Evolutionary conservation across 2,329 filamentous ascomycete species (phyloP).

Genomic region (Madurella fahalii): DNA sequence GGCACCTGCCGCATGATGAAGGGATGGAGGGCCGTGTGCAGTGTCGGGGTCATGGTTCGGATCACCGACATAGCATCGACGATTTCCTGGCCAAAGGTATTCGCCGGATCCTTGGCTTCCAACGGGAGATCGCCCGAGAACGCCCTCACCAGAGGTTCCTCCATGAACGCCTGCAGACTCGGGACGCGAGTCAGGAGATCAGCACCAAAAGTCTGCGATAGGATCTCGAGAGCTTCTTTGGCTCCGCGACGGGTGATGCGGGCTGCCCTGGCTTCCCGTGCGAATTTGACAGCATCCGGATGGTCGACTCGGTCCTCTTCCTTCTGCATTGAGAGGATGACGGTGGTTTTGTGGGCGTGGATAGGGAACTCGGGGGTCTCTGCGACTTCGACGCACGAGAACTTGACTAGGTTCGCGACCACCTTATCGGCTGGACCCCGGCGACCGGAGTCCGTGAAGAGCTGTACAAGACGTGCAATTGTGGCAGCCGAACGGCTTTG

Average conservation of each 20-base stretch:
- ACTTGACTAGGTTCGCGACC: constrained; percentile 91
- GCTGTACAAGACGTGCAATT: constrained; percentile 77
- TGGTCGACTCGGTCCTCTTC: constrained; percentile 95
- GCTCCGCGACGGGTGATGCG: constrained; percentile 88
- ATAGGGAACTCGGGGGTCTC: constrained; percentile 93
- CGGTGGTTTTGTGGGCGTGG: constrained; percentile 71
- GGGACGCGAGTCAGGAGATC: constrained; percentile 79
- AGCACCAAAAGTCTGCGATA: constrained; percentile 74
- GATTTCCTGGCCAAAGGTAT: constrained; percentile 80
- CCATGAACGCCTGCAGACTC: constrained; percentile 75
- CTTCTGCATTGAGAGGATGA: constrained; percentile 90
- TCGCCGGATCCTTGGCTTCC: constrained; percentile 69
- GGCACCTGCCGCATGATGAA: constrained; percentile 84
- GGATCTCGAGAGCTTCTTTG: constrained; percentile 87
- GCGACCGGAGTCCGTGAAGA: constrained; percentile 77
- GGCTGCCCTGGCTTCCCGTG: constrained; percentile 81
- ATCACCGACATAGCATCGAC: constrained; percentile 92
- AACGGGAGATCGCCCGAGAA: constrained; percentile 69
- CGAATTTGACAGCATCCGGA: constrained; percentile 84
- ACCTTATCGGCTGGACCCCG: constrained; percentile 90
- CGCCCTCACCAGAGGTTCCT: constrained; percentile 69
- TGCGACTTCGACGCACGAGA: constrained; percentile 94
- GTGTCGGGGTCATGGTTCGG: constrained; percentile 86
- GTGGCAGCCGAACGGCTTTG: constrained; percentile 83
- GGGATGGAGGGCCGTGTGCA: constrained; percentile 68